A percentile compares a stretch with the other conserved stretches of the same genome.
Conservation (phyloP, 2,329 filamentous ascomycete genomes). For the Leptographium flavum region DNA sequence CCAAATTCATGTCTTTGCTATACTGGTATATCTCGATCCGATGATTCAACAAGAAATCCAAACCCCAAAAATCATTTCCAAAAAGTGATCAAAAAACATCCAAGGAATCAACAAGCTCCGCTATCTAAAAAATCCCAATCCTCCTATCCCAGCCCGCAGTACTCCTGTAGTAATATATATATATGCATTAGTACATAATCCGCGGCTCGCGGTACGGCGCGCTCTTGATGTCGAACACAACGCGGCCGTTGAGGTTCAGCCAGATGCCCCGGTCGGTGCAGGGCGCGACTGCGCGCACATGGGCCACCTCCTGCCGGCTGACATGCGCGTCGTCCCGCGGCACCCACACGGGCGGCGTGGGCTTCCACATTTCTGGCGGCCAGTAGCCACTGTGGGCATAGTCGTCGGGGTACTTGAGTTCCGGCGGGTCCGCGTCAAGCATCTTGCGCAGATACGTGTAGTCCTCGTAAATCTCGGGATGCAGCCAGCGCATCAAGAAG, state of each 20-base stretch:
- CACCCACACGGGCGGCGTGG: conserved; percentile 58
- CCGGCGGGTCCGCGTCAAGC: conserved; percentile 2
- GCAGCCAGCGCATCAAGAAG: conserved; percentile 39
- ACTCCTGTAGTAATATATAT: not conserved
- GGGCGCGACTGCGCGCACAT: conserved; percentile 50
- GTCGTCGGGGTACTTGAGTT: conserved; percentile 15
- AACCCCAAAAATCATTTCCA: too few relatives aligned
- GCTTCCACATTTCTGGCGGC: conserved; percentile 51
- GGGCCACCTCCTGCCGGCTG: conserved; percentile 54
- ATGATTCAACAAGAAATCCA: not conserved
- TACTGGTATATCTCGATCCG: not conserved
- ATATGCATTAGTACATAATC: conserved; percentile 11
- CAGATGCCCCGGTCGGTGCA: conserved; percentile 61
- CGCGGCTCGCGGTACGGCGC: conserved; percentile 16
- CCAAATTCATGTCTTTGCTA: not conserved
- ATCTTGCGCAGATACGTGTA: conserved; percentile 41
- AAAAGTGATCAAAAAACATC: too few relatives aligned
- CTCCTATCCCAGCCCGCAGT: not conserved
- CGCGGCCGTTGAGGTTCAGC: conserved; percentile 36
- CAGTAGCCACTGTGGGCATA: conserved; percentile 51
- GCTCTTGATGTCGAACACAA: conserved; percentile 13
- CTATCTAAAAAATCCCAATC: not conserved
- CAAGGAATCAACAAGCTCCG: too few relatives aligned
- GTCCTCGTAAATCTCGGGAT: conserved; percentile 43
- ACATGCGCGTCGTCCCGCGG: conserved; percentile 57